Percentiles rank a stretch among this genome's conserved stretches.
Conservation (phyloP, 176 grass and related monocot species). For the Zizania latifolia region DNA sequence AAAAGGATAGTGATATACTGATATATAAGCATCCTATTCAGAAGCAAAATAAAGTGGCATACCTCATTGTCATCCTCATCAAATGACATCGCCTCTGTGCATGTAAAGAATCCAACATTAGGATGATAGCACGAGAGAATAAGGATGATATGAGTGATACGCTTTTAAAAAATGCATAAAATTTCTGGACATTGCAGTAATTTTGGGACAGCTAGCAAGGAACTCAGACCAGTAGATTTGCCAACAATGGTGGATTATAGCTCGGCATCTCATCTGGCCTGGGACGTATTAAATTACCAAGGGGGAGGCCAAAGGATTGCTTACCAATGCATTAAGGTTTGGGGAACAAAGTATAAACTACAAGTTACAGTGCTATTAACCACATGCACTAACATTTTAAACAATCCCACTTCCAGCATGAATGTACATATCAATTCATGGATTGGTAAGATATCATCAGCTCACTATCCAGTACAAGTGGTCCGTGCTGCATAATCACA, state of each 20-base stretch:
- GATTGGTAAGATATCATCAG: background rate
- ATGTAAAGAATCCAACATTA: constrained; percentile 25
- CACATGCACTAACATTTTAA: background rate
- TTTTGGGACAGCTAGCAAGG: background rate
- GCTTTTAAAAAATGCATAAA: background rate
- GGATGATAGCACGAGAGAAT: background rate
- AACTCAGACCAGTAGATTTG: constrained; percentile 2
- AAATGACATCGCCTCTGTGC: constrained; percentile 71
- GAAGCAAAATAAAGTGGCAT: constrained; percentile 20
- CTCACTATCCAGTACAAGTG: background rate
- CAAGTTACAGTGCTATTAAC: background rate
- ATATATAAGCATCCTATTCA: constrained; percentile 5
- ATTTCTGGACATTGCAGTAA: background rate
- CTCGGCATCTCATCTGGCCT: background rate
- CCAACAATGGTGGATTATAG: background rate
- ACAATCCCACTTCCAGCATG: background rate
- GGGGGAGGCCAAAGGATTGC: background rate
- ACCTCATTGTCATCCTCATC: constrained; percentile 48
- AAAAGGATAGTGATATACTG: background rate
- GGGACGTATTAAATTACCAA: background rate
- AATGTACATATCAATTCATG: background rate
- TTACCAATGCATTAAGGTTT: background rate
- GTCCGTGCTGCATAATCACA: background rate
- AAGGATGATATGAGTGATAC: background rate
- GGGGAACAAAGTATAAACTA: background rate